Evolutionary conservation across 1,284 basidiomycete genomes (phyloP).

Genomic region (Blastosporella zonata): DNA sequence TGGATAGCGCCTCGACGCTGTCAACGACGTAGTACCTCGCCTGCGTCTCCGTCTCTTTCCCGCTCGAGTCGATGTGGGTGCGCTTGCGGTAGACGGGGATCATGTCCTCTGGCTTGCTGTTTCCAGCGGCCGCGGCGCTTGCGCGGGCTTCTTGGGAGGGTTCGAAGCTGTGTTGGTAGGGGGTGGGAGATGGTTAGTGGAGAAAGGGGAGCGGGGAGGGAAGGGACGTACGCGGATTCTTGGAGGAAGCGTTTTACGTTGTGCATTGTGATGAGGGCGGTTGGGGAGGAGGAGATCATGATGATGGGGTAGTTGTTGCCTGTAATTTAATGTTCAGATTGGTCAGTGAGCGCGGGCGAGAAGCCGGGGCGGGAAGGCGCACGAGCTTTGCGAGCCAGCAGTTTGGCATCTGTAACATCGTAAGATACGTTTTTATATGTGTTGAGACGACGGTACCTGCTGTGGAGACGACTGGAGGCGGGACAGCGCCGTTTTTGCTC

Average conservation of each 20-base stretch:
- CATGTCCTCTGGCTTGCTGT: conserved; percentile 78
- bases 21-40: conserved; percentile 81
- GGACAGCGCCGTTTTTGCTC: conserved; percentile 45
- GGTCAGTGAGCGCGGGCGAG: neutral
- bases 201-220: neutral
- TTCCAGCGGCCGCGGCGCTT: conserved; percentile 67
- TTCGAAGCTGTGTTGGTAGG: conserved; percentile 68
- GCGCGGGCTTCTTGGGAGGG: conserved; percentile 73
- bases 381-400: conserved; percentile 62
- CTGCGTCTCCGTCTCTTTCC: conserved; percentile 41
- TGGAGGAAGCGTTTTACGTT: conserved; percentile 94
- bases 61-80: conserved; percentile 55
- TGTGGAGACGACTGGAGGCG: conserved; percentile 32
- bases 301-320: conserved; percentile 87
- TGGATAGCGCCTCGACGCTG: conserved; percentile 86
- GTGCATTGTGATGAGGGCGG: conserved; percentile 95
- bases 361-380: conserved; percentile 24
- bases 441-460: conserved; percentile 29
- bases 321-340: conserved; percentile 22
- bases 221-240: conserved; percentile 79
- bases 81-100: conserved; percentile 80
- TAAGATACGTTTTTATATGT: conserved; percentile 2
- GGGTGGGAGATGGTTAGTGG: neutral
- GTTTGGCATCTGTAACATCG: conserved; percentile 42
- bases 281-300: conserved; percentile 94